A percentile compares a stretch with the other conserved stretches of the same genome.
Evolutionary conservation across 2,329 filamentous ascomycete genomes (phyloP).

Genomic region (Fusarium oligoseptatum): DNA sequence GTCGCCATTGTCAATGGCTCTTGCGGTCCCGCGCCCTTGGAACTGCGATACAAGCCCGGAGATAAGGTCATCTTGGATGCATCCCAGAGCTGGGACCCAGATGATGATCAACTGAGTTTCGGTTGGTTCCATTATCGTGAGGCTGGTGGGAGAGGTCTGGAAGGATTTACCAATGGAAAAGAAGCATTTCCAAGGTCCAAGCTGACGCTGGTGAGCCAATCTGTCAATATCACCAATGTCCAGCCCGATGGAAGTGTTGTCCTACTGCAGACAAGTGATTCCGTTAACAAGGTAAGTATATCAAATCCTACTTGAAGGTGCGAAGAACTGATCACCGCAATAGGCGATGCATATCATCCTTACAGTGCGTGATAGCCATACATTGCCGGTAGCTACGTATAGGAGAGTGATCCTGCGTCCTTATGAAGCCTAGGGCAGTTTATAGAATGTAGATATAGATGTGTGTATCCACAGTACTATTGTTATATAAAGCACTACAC

Average conservation of each 20-base stretch:
- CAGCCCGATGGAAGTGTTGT: background rate
- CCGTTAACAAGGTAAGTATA: background rate
- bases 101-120: background rate
- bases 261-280: background rate
- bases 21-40: background rate
- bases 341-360: background rate
- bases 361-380: background rate
- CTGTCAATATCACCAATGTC: conserved; percentile 1
- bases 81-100: conserved; percentile 4
- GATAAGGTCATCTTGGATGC: background rate
- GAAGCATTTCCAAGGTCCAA: background rate
- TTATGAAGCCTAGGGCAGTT: background rate
- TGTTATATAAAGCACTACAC: background rate
- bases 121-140: conserved; percentile 5
- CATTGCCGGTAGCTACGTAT: background rate
- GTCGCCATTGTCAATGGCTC: background rate
- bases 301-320: background rate
- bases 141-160: background rate
- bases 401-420: background rate
- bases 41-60: background rate
- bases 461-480: background rate
- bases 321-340: background rate
- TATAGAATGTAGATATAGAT: background rate
- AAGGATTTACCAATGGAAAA: conserved; percentile 5
- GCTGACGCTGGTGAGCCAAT: background rate